Conservation (phyloP, 2,329 filamentous ascomycete genomes). For the Diaporthe capsici region DNA sequence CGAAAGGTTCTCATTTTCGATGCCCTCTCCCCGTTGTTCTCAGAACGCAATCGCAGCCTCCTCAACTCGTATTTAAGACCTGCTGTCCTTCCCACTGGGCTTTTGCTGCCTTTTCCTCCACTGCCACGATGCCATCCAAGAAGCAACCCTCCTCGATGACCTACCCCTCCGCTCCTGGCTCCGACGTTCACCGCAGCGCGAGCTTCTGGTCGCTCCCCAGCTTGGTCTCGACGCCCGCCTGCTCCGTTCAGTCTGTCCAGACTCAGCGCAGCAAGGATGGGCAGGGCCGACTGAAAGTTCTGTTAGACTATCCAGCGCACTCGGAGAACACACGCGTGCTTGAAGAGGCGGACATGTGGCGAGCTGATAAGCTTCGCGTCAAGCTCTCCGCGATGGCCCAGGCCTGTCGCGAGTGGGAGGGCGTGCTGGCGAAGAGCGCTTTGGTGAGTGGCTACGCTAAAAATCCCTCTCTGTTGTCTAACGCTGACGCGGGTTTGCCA, state of each 20-base stretch:
- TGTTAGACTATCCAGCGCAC: background rate
- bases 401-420: constrained; percentile 21
- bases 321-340: background rate
- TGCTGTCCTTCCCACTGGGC: background rate
- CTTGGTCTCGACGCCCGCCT: constrained; percentile 11
- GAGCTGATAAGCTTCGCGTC: background rate
- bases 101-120: background rate
- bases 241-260: constrained; percentile 19
- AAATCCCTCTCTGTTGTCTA: background rate
- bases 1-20: background rate
- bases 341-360: constrained; percentile 17
- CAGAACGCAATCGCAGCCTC: background rate
- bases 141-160: background rate
- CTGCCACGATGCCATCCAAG: constrained; percentile 12
- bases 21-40: background rate
- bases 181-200: constrained; percentile 24
- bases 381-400: constrained; percentile 21
- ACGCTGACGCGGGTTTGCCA: background rate
- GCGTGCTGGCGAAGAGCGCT: background rate
- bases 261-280: constrained; percentile 19
- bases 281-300: background rate
- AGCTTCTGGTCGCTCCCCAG: constrained; percentile 35
- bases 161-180: constrained; percentile 30
- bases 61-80: background rate
- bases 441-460: background rate